Base-by-base conservation (phyloP, 1,139 yeast genomes). In the Candida gigantensis region DNA sequence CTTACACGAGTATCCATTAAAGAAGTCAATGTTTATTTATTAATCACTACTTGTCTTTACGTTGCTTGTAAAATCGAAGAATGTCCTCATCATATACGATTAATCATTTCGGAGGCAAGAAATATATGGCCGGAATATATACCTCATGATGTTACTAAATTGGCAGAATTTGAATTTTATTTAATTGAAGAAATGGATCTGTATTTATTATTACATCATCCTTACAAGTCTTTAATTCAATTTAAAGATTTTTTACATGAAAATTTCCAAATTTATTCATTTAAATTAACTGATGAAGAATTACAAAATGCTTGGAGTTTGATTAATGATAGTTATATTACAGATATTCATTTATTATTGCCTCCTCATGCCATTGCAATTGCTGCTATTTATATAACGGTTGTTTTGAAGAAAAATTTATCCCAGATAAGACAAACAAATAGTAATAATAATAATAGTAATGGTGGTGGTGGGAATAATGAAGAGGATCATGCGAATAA, bases 131-230 rank as follows among this genome's bases (percentile, higher is more conserved):
- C 97, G 0, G 97, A 90, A 52, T 88, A 81, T 53, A 83, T 92
- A 23, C 95, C 97, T 0, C 89, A 86, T 39, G 98, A 92, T 56
- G 79, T 90, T 15, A 84, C 96, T 26, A 87, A 86, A 52, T 71
- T 92, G n/a, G 97, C 97, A 0, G 98, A 92, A 55, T 87, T 94
- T 62, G 98, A 92, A 62, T 92, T 92, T 57, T 92, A 92, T 55
- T 60, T 92, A 35, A 83, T 92, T 25, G 97, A 89, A 54, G 97
- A 90, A 57, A 72, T 92, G 65, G 88, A 87, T 41, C 78, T 89
- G 46, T 87, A 77, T 51, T 62, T 92, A 45, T 73, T 90, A 17
- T 77, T 90, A 2, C 92, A 89, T 55, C 97, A 92, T 57, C 97
- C 98, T 0, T 92, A 92, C 60, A 73, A 78, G 41, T 77, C 95